phyloP scores from a whole-genome alignment of 306 rosid genomes.

The Inga oerstediana region DNA sequence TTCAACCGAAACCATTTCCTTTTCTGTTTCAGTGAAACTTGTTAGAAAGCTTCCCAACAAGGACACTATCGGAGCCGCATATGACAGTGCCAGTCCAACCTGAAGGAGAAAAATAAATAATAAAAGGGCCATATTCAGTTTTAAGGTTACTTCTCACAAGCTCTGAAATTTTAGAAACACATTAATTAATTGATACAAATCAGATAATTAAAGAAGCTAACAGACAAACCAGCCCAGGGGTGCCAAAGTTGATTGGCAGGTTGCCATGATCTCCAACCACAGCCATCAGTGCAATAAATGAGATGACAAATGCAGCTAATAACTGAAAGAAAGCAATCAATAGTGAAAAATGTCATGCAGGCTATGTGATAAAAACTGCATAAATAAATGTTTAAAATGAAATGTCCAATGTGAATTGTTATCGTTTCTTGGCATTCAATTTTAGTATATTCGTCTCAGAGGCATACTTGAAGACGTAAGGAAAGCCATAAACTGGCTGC shows the following conservation, averaged over 20 bases:
- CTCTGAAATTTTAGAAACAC: neutral
- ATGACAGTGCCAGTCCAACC: conserved; percentile 97
- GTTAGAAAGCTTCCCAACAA: conserved; percentile 81
- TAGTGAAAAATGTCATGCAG: conserved; percentile 29
- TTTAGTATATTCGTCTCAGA: conserved; percentile 10
- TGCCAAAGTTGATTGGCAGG: conserved; percentile 72
- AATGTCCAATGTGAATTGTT: conserved; percentile 15
- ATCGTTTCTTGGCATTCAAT: neutral
- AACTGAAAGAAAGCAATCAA: conserved; percentile 56
- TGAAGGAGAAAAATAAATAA: conserved; percentile 35
- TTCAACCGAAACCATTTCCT: conserved; percentile 98
- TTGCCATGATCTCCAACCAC: conserved; percentile 72
- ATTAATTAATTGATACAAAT: conserved; percentile 22
- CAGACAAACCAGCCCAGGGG: conserved; percentile 89
- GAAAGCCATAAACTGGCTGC: conserved; percentile 99
- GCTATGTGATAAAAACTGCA: neutral
- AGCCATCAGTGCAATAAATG: conserved; percentile 92
- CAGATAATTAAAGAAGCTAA: conserved; percentile 33
- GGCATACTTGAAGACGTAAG: conserved; percentile 86
- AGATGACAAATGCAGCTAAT: conserved; percentile 77
- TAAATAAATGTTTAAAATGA: conserved; percentile 15
- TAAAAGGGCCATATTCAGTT: conserved; percentile 22
- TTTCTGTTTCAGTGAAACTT: conserved; percentile 96
- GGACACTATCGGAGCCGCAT: conserved; percentile 89
- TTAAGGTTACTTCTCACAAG: neutral